Evolutionary conservation across 2,329 filamentous ascomycete species (phyloP).

Genomic region (Alternaria angustiovoidea): DNA sequence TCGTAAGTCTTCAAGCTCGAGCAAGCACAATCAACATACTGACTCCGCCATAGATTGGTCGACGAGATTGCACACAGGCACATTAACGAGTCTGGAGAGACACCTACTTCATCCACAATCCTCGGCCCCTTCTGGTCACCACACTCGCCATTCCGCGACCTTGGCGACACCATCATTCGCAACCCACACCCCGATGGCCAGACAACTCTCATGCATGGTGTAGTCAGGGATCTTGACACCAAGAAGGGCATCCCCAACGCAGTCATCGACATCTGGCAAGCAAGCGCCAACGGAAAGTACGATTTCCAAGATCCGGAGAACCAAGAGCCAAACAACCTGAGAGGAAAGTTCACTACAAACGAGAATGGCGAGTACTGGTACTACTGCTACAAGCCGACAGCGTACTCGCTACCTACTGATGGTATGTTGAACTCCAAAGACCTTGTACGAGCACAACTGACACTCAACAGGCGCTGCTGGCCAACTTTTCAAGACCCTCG

Average conservation of each 20-base stretch:
- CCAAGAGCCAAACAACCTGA: slow-evolving; percentile 76
- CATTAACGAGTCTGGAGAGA: slow-evolving; percentile 66
- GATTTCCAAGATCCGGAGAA: slow-evolving; percentile 77
- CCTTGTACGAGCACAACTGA: background rate
- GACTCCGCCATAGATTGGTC: slow-evolving; percentile 59
- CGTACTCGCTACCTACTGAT: slow-evolving; percentile 74
- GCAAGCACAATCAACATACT: background rate
- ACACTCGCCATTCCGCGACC: slow-evolving; percentile 74
- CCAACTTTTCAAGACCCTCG: slow-evolving; percentile 61
- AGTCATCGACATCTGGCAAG: slow-evolving; percentile 82
- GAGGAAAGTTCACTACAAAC: slow-evolving; percentile 77
- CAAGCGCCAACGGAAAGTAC: slow-evolving; percentile 77
- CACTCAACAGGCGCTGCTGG: slow-evolving; percentile 56
- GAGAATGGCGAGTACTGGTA: slow-evolving; percentile 74
- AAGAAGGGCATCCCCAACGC: slow-evolving; percentile 71
- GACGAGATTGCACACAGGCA: slow-evolving; percentile 73
- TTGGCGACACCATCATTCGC: slow-evolving; percentile 72
- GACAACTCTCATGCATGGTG: slow-evolving; percentile 73
- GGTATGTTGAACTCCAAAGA: slow-evolving; percentile 47
- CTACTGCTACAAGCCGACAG: slow-evolving; percentile 78
- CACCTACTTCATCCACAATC: slow-evolving; percentile 77
- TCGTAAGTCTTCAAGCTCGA: slow-evolving; percentile 58
- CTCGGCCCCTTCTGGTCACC: slow-evolving; percentile 82
- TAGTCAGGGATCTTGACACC: slow-evolving; percentile 70
- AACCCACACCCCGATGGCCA: slow-evolving; percentile 65